These are phyloP conservation scores for Geoglossum cookeanum DNA, from an alignment of 2,329 filamentous ascomycete species.

Conservation along the genomic window DNA sequence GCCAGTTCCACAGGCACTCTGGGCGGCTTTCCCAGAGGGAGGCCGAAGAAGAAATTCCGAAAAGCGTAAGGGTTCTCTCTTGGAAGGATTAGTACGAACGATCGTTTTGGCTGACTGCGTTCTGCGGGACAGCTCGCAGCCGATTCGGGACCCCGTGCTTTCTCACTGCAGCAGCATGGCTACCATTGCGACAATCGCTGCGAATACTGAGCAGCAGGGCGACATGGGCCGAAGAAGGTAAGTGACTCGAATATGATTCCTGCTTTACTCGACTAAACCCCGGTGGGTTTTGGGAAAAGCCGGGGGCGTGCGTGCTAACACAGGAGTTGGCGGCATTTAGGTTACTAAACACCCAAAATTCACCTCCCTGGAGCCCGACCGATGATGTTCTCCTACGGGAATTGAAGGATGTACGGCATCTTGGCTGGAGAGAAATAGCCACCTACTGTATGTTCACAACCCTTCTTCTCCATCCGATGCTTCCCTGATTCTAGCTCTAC, in stretches of 20 bases:
- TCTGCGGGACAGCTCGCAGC: not conserved
- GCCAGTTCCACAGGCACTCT: not conserved
- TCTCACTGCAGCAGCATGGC: not conserved
- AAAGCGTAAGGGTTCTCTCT: not conserved
- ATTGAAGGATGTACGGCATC: slow-evolving; percentile 15
- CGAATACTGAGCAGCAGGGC: not conserved
- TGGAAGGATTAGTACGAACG: no score
- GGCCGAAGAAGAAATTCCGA: slow-evolving; percentile 1
- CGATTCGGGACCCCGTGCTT: not conserved
- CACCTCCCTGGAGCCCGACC: slow-evolving; percentile 15
- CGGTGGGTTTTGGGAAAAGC: not conserved
- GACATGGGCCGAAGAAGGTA: not conserved
- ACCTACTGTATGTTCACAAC: slow-evolving; percentile 13
- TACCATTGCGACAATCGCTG: not conserved
- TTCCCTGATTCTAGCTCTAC: no score
- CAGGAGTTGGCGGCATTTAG: slow-evolving; percentile 4
- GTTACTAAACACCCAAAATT: slow-evolving; percentile 14
- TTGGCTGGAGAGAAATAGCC: slow-evolving; percentile 17
- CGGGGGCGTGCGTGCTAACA: not conserved
- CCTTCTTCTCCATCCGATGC: not conserved
- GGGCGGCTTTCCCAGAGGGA: not conserved
- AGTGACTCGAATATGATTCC: not conserved
- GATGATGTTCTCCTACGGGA: slow-evolving; percentile 15
- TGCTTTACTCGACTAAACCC: not conserved
- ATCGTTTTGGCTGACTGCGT: not conserved